Evolutionary conservation across 2,329 filamentous ascomycete species (phyloP).

Genomic region (Penicillium italicum): DNA sequence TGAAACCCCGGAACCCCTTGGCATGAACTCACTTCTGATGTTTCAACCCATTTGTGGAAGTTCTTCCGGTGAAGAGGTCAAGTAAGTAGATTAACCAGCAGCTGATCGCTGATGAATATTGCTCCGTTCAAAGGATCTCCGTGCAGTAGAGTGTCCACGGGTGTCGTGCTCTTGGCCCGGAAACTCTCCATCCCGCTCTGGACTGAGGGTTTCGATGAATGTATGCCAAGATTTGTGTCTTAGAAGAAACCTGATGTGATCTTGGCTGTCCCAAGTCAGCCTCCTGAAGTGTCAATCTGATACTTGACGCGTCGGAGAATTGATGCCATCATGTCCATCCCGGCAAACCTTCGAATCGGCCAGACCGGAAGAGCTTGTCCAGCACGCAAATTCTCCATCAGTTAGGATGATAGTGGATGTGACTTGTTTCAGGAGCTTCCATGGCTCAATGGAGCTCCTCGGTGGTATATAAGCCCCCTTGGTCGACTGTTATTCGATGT

Average conservation of each 20-base stretch:
- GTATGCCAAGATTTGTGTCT: slow-evolving; percentile 9
- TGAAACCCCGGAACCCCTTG: slow-evolving; percentile 14
- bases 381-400: slow-evolving; percentile 1
- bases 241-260: neutral
- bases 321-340: slow-evolving; percentile 1
- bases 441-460: no score
- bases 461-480: slow-evolving; percentile 8
- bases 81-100: neutral
- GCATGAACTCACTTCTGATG: neutral
- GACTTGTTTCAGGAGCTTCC: neutral
- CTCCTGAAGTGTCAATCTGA: slow-evolving; percentile 7
- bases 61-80: neutral
- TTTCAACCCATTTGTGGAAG: slow-evolving; percentile 11
- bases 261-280: neutral
- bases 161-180: neutral
- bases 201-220: neutral
- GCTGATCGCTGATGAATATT: neutral
- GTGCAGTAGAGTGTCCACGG: neutral
- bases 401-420: neutral
- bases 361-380: neutral
- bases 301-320: slow-evolving; percentile 13
- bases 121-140: neutral
- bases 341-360: neutral
- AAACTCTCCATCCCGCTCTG: neutral
- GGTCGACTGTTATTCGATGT: neutral